Evolutionary conservation across 352 stramenopile species (phyloP).

Genomic region (Phytophthora brassicae): DNA sequence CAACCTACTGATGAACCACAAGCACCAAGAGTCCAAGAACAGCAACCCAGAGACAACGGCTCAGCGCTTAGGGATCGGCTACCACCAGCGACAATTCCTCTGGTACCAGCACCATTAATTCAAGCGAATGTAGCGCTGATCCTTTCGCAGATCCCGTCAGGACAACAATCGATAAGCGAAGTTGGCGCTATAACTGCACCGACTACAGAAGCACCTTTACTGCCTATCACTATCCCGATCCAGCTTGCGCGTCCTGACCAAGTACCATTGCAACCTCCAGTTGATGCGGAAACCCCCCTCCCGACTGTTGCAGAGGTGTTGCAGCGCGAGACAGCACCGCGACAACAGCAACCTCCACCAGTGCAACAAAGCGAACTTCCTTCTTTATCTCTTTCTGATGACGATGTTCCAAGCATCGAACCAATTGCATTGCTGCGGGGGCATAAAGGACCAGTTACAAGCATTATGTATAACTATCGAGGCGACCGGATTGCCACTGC

Average conservation of each 20-base stretch:
- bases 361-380: slow-evolving; percentile 48
- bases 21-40: slow-evolving; percentile 10
- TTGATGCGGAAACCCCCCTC: slow-evolving; percentile 13
- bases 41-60: slow-evolving; percentile 9
- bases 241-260: slow-evolving; percentile 4
- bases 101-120: neutral
- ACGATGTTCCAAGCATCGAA: slow-evolving; percentile 53
- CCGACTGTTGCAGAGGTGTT: slow-evolving; percentile 25
- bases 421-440: slow-evolving; percentile 74
- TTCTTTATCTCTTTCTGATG: slow-evolving; percentile 46
- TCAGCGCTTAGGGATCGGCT: neutral
- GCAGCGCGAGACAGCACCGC: slow-evolving; percentile 26
- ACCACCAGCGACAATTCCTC: slow-evolving; percentile 2
- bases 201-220: slow-evolving; percentile 6
- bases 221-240: slow-evolving; percentile 5
- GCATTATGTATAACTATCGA: slow-evolving; percentile 90
- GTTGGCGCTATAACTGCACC: neutral
- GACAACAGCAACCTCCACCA: slow-evolving; percentile 51
- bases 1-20: slow-evolving; percentile 52
- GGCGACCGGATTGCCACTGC: slow-evolving; percentile 93
- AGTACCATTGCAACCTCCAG: slow-evolving; percentile 6
- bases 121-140: neutral
- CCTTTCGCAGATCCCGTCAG: neutral
- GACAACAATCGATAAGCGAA: slow-evolving; percentile 7
- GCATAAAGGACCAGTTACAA: slow-evolving; percentile 93